Evolutionary conservation across 306 rosid genomes (phyloP), one percentile per base, ranked within the genome.

Genomic region (Medicago lupulina): DNA sequence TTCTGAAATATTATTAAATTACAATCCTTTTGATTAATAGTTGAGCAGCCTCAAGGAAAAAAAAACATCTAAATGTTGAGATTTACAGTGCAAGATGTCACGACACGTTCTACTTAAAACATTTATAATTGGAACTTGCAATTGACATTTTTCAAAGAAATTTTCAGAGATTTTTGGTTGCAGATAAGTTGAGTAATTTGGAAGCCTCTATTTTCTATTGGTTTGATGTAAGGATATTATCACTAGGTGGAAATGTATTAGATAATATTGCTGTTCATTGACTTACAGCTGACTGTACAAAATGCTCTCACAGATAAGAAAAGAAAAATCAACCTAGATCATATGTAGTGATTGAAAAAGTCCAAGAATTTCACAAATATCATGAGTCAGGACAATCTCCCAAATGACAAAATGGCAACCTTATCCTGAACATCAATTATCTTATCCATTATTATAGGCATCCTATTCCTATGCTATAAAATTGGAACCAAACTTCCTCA

Each of bases 391-490:
- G 81, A 74, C 74, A 60, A 75, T 15, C 60, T 73, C 63, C 63
- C 53, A 69, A 44, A n/a, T n/a, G 38, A 71, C 55, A 38, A 47
- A 62, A 59, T 31, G 19, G 28, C 4, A 83, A 53, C 81, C 89
- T 85, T 85, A 88, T 85, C 92, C 86, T 5, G 8, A 79, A 17
- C 38, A 74, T 4, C 2, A 83, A 85, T 81, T 88, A 83, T 88
- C 89, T 83, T 54, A 41, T 61, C 57, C 76, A 58, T 5, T 58
- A 54, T 17, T 10, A 19, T 25, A 57, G n/a, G 19, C 10, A n/a
- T 21, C 63, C 15, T 25, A 12, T 58, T 58, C 39, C 17, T 23
- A 58, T 58, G 4, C 58, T 73, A 81, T 85, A 85, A 85, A 70
- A 77, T 31, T n/a, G 74, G 64, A 49, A 78, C 47, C 50, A 10